Base-by-base conservation (phyloP, 768 basidiomycete genomes). In the Sarcodon sp. region DNA sequence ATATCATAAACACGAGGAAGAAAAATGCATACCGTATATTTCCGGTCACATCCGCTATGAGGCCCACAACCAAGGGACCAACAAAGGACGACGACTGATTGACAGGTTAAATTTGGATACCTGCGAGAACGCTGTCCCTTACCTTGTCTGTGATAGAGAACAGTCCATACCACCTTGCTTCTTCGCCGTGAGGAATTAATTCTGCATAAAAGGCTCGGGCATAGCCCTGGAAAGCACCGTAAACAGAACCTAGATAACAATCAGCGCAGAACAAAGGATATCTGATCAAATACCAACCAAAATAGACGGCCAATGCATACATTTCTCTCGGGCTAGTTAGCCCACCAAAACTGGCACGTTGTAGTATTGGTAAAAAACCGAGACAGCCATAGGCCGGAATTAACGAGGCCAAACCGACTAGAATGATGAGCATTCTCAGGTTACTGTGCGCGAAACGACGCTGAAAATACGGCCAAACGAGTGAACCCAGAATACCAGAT, bases 101-200 rank as follows among this genome's bases (percentile, higher is more conserved):
- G 16, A 33, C 11, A 33, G 7, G 8, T 59, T 55, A 35, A 51
- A 53, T 35, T 18, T 45, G 41, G 39, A 27, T 36, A 16, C 13
- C 10, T 35, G 15, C 11, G 13, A 12, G 38, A 6, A 43, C 7
- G 9, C 1, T n/a, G 6, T 36, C 4, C n/a, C 12, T 3, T 55
- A 80, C 86, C 70, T 91, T 89, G 66, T 90, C 87, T 0, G 91
- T 94, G 55, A 97, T 91, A 12, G 85, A 84, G 64, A 85, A 96
- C 33, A 97, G 64, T 2, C 79, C 84, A 53, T 83, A 41, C 85
- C 89, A 97, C 48, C 89, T 69, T 2, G 91, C 91, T 64, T 92
- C 89, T 62, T 96, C 88, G 0, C 86, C 82, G 1, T 76, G 76
- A 0, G 93, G 94, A 3, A 98, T 73, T 47, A 99, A 64, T 56